phyloP scores from a whole-genome alignment of 2,329 filamentous ascomycete genomes.

The Paracorniculantispora psalliotae region DNA sequence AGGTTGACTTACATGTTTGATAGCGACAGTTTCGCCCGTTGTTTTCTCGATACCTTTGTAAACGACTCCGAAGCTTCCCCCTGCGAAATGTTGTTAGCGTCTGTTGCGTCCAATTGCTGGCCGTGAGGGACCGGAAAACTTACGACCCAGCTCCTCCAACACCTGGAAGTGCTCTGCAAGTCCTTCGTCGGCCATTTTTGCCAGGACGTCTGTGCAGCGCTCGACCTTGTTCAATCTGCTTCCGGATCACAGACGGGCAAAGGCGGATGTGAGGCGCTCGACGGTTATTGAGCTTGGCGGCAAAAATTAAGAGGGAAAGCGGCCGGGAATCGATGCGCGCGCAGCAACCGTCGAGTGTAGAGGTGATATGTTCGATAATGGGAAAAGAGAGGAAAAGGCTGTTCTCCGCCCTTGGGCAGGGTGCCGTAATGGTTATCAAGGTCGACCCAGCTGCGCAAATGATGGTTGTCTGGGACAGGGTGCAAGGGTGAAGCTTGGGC shows the following conservation, averaged over 20 bases:
- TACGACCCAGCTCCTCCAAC: constrained; percentile 92
- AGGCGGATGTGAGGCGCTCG: background rate
- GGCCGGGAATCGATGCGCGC: constrained; percentile 5
- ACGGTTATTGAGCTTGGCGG: constrained; percentile 11
- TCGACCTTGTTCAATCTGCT: constrained; percentile 6
- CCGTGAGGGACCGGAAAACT: constrained; percentile 33
- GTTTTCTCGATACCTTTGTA: constrained; percentile 92
- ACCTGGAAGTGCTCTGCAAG: constrained; percentile 89
- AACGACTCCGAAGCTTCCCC: constrained; percentile 59
- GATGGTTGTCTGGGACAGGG: constrained; percentile 33
- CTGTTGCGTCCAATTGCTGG: background rate
- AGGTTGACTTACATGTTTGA: constrained; percentile 74
- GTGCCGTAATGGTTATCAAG: constrained; percentile 16
- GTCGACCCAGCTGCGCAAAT: constrained; percentile 14
- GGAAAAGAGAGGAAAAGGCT: constrained; percentile 1
- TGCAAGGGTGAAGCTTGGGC: constrained; percentile 27
- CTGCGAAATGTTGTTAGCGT: constrained; percentile 14
- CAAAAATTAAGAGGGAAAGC: constrained; percentile 3
- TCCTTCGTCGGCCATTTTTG: constrained; percentile 53
- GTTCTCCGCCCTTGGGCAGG: constrained; percentile 6
- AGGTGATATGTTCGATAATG: background rate
- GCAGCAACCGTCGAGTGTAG: constrained; percentile 5
- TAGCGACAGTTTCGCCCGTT: constrained; percentile 89
- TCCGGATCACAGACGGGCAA: background rate
- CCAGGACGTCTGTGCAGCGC: constrained; percentile 13